A percentile compares a stretch with the other conserved stretches of the same genome.
Evolutionary conservation across 2,329 filamentous ascomycete genomes (phyloP).

Genomic region (Cladophialophora psammophila): DNA sequence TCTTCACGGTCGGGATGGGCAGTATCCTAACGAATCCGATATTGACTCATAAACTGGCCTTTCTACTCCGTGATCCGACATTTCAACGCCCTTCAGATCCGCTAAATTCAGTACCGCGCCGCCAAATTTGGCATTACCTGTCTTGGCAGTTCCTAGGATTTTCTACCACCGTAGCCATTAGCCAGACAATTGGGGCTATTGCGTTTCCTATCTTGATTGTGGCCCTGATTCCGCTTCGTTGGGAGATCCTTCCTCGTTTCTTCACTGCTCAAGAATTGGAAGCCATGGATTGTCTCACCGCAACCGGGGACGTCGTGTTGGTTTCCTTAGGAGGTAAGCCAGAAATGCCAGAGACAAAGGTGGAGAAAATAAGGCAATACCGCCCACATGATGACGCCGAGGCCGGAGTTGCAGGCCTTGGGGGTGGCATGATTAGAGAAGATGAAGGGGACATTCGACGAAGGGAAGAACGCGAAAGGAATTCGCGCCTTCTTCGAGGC

Average conservation of each 20-base stretch:
- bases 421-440: background rate
- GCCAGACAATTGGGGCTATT: constrained; percentile 80
- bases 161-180: constrained; percentile 73
- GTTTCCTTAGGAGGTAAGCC: constrained; percentile 57
- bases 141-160: constrained; percentile 61
- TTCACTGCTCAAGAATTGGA: constrained; percentile 67
- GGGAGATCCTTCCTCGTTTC: constrained; percentile 66
- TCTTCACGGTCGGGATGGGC: constrained; percentile 64
- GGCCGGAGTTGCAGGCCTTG: background rate
- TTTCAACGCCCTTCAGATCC: constrained; percentile 60
- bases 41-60: constrained; percentile 57
- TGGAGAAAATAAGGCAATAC: background rate
- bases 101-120: constrained; percentile 52
- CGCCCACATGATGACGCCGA: background rate
- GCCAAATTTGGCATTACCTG: constrained; percentile 60
- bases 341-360: constrained; percentile 22
- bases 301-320: constrained; percentile 61
- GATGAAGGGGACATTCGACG: constrained; percentile 3
- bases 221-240: constrained; percentile 71
- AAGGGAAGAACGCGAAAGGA: background rate
- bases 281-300: constrained; percentile 69
- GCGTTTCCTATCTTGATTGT: constrained; percentile 79
- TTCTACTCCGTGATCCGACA: constrained; percentile 55
- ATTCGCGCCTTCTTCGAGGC: background rate
- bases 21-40: constrained; percentile 63